Evolutionary conservation across 768 basidiomycete species (phyloP).

Genomic region (Russula olivacea): DNA sequence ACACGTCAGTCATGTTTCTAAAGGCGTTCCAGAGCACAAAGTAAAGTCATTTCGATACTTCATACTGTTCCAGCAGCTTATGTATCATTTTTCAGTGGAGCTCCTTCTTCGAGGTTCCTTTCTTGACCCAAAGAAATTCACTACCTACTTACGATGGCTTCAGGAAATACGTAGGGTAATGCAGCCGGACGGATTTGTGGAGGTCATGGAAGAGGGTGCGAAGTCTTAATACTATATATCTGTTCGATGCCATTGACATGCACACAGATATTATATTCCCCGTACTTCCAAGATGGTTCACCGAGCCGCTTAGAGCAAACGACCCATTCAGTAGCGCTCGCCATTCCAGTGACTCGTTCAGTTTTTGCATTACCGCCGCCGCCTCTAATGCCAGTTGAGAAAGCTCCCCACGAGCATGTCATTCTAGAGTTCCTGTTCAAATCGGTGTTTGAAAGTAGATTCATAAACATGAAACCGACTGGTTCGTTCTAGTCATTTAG

Average conservation of each 20-base stretch:
- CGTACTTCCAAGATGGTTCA: slow-evolving; percentile 72
- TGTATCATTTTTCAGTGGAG: slow-evolving; percentile 33
- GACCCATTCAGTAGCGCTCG: slow-evolving; percentile 8
- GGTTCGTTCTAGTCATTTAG: slow-evolving; percentile 13
- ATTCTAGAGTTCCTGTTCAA: slow-evolving; percentile 26
- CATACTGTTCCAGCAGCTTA: slow-evolving; percentile 40
- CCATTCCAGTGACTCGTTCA: slow-evolving; percentile 3
- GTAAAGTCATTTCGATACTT: slow-evolving; percentile 22
- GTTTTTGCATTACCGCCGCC: slow-evolving; percentile 4
- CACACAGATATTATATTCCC: slow-evolving; percentile 67
- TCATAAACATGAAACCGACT: slow-evolving; percentile 27
- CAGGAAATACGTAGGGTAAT: slow-evolving; percentile 72
- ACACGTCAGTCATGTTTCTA: slow-evolving; percentile 60
- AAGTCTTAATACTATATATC: not conserved
- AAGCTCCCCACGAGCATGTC: slow-evolving; percentile 20
- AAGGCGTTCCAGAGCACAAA: slow-evolving; percentile 54
- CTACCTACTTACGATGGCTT: slow-evolving; percentile 27
- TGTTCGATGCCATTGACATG: not conserved
- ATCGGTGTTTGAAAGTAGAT: slow-evolving; percentile 26
- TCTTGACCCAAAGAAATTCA: slow-evolving; percentile 3
- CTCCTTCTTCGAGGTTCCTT: slow-evolving; percentile 12
- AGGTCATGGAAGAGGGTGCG: slow-evolving; percentile 69
- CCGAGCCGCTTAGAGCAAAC: slow-evolving; percentile 51
- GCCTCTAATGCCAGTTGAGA: slow-evolving; percentile 13
- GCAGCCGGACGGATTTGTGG: slow-evolving; percentile 62